Base-by-base conservation (phyloP, 1,284 basidiomycete species). In the Phenoliferia sp. region DNA sequence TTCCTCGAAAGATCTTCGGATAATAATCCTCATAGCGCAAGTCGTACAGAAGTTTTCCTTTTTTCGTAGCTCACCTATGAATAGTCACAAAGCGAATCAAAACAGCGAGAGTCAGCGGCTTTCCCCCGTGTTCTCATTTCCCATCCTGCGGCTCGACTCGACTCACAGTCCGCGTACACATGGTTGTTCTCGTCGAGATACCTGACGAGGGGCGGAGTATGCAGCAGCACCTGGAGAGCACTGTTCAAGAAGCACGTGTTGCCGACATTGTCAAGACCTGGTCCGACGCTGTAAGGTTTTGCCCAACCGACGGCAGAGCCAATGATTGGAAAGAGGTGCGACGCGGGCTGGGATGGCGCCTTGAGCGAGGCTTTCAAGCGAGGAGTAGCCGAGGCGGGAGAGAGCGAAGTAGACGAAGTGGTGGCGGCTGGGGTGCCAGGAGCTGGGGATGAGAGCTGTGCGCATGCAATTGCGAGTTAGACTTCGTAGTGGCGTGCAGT, bases 181-280 rank as follows among this genome's bases (percentile, higher is more conserved):
- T 94, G 90, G 2, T 80, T 61, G 9, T 64, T 61, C 44, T 65
- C 75, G 17, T 75, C 81, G 35, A 85, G 69, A 90, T 80, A 70
- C 86, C 84, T 34, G 3, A 96, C 83, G 26, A 99, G 84, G 3
- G 94, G 93, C 12, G 94, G 88, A 0, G 95, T 98, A 78, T 99
- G 94, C 28, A 98, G 81, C 60, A 99, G 84, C 74, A 93, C 92
- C 81, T 99, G 96, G 67, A 99, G 81, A 36, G 90, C 91, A 72
- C 92, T 94, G 80, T 99, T 99, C 75, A 97, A 83, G 80, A 97
- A 99, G 80, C 96, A 99, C 1, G 93, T 96, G 79, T 98, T 99
- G 61, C 93, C 93, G n/a, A 83, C 87, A 80, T 99, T 99, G 76
- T 86, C 82, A 44, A 99, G 82, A 0, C 95, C 95, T 0, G 79